Conservation (phyloP, 2,329 filamentous ascomycete species). For the Botrytis aclada region DNA sequence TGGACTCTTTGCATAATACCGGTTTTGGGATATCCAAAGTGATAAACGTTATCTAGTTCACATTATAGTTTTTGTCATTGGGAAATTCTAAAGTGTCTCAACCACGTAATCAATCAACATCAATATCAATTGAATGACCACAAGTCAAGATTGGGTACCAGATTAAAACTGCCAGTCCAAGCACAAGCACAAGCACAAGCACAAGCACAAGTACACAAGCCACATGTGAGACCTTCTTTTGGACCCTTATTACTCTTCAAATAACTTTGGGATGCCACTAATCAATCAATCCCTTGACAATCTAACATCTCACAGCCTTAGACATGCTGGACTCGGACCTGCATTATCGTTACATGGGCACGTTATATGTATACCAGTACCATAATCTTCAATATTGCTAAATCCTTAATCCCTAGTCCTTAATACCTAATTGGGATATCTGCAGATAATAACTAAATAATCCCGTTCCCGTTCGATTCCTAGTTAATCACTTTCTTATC, state of each 20-base stretch:
- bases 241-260: neutral
- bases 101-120: neutral
- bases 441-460: neutral
- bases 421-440: neutral
- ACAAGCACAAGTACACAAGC: neutral
- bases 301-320: neutral
- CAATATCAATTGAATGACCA: neutral
- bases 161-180: neutral
- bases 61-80: neutral
- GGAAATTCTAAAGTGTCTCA: neutral
- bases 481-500: neutral
- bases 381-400: neutral
- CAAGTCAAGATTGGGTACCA: neutral
- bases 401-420: neutral
- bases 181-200: neutral
- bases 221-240: neutral
- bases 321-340: neutral
- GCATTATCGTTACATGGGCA: neutral
- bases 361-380: neutral
- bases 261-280: neutral
- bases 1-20: neutral
- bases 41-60: neutral
- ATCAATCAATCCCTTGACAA: neutral
- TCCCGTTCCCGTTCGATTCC: neutral
- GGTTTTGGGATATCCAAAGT: neutral